Evolutionary conservation across 2,329 filamentous ascomycete genomes (phyloP).

Genomic region (Neopestalotiopsis clavispora): DNA sequence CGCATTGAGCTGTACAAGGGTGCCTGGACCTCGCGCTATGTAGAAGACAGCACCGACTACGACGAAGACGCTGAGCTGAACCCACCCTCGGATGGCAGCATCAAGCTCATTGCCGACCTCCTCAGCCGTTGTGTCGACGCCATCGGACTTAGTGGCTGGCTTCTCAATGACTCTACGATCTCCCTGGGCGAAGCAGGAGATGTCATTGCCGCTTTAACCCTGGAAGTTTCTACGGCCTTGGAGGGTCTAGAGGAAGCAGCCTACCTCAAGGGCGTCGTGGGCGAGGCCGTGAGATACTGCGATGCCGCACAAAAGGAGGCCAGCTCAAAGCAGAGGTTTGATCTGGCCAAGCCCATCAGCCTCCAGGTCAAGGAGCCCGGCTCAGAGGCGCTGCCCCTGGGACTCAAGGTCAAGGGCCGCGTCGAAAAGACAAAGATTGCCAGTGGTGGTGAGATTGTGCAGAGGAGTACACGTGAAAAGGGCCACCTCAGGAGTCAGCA

Average conservation of each 20-base stretch:
- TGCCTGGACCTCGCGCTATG: conserved; percentile 76
- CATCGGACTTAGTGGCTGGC: conserved; percentile 76
- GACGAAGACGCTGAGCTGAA: conserved; percentile 50
- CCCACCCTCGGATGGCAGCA: conserved; percentile 68
- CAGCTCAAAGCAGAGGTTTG: conserved; percentile 25
- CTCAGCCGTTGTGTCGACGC: conserved; percentile 77
- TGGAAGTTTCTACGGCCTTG: conserved; percentile 72
- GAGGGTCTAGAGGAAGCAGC: conserved; percentile 74
- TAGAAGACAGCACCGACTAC: conserved; percentile 57
- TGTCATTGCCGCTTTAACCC: conserved; percentile 67
- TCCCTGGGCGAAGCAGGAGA: conserved; percentile 62
- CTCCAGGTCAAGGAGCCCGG: conserved; percentile 50
- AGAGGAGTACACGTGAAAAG: conserved; percentile 73
- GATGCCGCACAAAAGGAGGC: conserved; percentile 38
- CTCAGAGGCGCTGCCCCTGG: conserved; percentile 67
- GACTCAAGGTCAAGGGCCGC: conserved; percentile 64
- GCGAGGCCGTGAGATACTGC: conserved; percentile 69
- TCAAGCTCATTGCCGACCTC: conserved; percentile 73
- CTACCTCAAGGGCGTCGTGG: conserved; percentile 66
- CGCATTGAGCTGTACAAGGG: conserved; percentile 75
- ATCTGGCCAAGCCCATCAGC: conserved; percentile 48
- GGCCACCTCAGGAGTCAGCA: conserved; percentile 79
- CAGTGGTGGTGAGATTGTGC: conserved; percentile 71
- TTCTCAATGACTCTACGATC: conserved; percentile 63
- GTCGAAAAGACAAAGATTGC: conserved; percentile 64